Percentiles rank a stretch among this genome's conserved stretches.
Conservation (phyloP, 805 yeast genomes). For the Candida alai region DNA sequence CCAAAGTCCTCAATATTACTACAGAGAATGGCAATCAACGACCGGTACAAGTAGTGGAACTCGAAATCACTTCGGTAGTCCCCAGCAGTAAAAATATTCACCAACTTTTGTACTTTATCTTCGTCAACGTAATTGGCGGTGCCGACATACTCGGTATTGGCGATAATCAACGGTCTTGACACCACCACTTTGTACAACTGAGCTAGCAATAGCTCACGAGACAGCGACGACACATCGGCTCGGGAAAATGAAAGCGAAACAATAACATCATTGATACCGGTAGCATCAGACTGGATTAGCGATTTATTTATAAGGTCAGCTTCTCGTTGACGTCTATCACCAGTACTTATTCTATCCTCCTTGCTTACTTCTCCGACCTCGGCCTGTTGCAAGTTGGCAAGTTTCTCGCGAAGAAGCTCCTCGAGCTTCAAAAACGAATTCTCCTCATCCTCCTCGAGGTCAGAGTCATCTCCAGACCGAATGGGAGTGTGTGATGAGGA, state of each 20-base stretch:
- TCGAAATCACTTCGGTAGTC: conserved; percentile 39
- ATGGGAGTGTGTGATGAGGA: conserved; percentile 34
- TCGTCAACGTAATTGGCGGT: conserved; percentile 37
- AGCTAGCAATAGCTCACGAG: conserved; percentile 47
- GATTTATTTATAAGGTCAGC: conserved; percentile 29
- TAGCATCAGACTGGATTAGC: conserved; percentile 31
- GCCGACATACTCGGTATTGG: conserved; percentile 34
- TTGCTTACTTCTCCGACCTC: conserved; percentile 11
- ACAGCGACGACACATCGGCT: conserved; percentile 42
- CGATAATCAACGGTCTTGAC: conserved; percentile 34
- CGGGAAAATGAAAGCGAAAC: conserved; percentile 38
- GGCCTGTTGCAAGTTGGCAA: conserved; percentile 27
- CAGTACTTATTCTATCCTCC: conserved; percentile 10
- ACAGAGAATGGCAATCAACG: conserved; percentile 39
- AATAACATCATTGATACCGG: conserved; percentile 44
- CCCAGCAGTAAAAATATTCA: conserved; percentile 26
- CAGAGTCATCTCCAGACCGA: conserved; percentile 17
- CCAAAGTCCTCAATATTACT: conserved; percentile 52
- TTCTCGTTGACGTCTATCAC: conserved; percentile 13
- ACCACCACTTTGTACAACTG: conserved; percentile 48
- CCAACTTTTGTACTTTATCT: conserved; percentile 29
- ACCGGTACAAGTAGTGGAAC: conserved; percentile 37
- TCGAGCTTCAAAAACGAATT: conserved; percentile 29
- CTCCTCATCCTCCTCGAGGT: conserved; percentile 34
- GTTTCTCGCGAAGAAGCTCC: conserved; percentile 28